phyloP scores from a whole-genome alignment of 441 rosid species.

The Lepidium campestre region DNA sequence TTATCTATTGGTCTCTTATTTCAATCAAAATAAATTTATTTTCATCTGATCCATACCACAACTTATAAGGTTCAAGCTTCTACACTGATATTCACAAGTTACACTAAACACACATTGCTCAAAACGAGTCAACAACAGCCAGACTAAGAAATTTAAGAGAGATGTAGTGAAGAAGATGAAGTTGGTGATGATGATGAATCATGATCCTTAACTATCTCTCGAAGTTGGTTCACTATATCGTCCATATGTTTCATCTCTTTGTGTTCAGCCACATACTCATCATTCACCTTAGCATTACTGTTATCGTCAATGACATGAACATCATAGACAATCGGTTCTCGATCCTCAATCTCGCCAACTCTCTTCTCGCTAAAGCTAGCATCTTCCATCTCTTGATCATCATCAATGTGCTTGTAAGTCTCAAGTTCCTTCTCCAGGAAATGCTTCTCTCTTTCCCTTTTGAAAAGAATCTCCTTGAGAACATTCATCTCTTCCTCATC shows the following conservation, averaged over 20 bases:
- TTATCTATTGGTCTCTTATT: too few species aligned
- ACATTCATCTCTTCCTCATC: constrained; percentile 67
- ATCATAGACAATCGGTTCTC: constrained; percentile 38
- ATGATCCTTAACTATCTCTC: background rate
- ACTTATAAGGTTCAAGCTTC: background rate
- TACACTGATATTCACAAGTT: constrained; percentile 9
- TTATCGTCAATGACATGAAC: constrained; percentile 55
- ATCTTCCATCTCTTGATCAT: background rate
- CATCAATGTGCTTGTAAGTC: constrained; percentile 36
- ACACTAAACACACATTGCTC: background rate
- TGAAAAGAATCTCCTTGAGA: constrained; percentile 55
- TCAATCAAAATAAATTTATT: background rate
- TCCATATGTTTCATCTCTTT: constrained; percentile 15
- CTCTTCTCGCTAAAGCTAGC: background rate
- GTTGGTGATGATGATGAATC: constrained; percentile 6
- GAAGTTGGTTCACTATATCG: background rate
- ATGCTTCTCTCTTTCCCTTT: constrained; percentile 53
- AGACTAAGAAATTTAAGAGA: background rate
- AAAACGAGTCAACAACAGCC: background rate
- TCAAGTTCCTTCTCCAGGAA: constrained; percentile 56
- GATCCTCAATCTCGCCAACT: constrained; percentile 16
- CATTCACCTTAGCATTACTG: background rate
- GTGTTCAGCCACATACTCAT: background rate
- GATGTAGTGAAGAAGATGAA: background rate
- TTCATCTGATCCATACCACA: background rate